Conservation (phyloP, 1,139 yeast genomes). For the Candida sp. region DNA sequence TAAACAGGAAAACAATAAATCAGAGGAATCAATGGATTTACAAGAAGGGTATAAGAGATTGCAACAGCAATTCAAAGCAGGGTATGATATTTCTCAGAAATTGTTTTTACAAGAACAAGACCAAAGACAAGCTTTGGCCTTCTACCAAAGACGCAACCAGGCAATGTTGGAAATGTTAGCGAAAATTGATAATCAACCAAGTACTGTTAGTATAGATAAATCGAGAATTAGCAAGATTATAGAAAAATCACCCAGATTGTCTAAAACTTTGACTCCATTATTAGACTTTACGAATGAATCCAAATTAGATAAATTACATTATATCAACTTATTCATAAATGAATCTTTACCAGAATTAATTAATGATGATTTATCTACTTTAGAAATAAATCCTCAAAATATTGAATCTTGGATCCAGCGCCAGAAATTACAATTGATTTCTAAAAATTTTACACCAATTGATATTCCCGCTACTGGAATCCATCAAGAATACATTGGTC, state of each 20-base stretch:
- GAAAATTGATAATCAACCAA: constrained; percentile 13
- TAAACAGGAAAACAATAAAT: background rate
- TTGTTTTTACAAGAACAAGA: constrained; percentile 29
- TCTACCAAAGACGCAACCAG: constrained; percentile 36
- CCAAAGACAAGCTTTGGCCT: constrained; percentile 32
- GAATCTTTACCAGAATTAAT: constrained; percentile 37
- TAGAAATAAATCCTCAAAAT: constrained; percentile 39
- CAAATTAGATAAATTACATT: constrained; percentile 7
- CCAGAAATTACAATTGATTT: constrained; percentile 32
- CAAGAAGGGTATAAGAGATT: constrained; percentile 21
- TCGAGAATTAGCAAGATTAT: constrained; percentile 21
- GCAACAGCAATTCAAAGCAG: constrained; percentile 22
- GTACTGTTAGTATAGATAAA: constrained; percentile 1
- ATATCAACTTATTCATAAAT: constrained; percentile 15
- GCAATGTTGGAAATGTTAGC: constrained; percentile 31
- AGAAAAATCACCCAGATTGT: constrained; percentile 19
- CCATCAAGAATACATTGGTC: constrained; percentile 10
- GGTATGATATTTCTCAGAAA: constrained; percentile 18
- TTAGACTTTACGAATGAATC: constrained; percentile 4
- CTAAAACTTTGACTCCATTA: constrained; percentile 13
- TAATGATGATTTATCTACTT: constrained; percentile 31
- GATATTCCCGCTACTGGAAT: constrained; percentile 15
- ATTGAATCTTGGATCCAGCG: constrained; percentile 38
- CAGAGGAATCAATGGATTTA: background rate
- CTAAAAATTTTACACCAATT: constrained; percentile 33